Base-by-base conservation (phyloP, 2,329 filamentous ascomycete genomes). In the Alternaria solani region DNA sequence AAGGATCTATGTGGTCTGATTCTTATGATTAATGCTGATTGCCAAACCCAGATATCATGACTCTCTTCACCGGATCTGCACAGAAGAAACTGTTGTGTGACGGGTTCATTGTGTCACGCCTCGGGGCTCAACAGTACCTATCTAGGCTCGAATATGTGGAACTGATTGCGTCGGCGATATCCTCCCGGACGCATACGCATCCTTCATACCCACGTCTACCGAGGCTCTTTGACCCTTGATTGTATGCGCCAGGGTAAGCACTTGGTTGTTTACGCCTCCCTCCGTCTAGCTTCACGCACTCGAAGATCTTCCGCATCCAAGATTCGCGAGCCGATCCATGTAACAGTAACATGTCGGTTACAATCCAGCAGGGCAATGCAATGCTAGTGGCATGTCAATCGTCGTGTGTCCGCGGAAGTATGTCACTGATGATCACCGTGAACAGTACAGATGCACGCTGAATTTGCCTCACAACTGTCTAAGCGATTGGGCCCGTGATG, bases 241-340 rank as follows among this genome's bases (percentile, higher is more conserved):
- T 14, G 32, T 20, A 49, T 49, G 28, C 39, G 18, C 18, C 28
- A 20, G 39, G 39, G 28, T 30, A 53, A 44, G 36, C 36, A 44
- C 32, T 34, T 23, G 20, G 30, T 30, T 12, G 34, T 39, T 46
- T 47, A 30, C 52, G 41, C 52, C 23, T 16, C 42, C 23, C 28
- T 46, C 42, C 52, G 52, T 46, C 41, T 36, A 47, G 36, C 36
- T 48, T 38, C 26, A 48, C 52, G 34, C 46, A n/a, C 25, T n/a
- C 46, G 57, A 51, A 23, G 57, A 57, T 57, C 53, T 57, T 60
- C 53, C 41, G 41, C 46, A 34, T 25, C 39, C 36, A 44, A 60
- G 57, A 60, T 60, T 52, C 46, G 57, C 57, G 57, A 60, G 53
- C 47, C 53, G 47, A 46, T 56, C 52, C 46, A 60, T 56, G 52